Evolutionary conservation across 345 rosid genomes (phyloP).

Genomic region (Acer negundo): DNA sequence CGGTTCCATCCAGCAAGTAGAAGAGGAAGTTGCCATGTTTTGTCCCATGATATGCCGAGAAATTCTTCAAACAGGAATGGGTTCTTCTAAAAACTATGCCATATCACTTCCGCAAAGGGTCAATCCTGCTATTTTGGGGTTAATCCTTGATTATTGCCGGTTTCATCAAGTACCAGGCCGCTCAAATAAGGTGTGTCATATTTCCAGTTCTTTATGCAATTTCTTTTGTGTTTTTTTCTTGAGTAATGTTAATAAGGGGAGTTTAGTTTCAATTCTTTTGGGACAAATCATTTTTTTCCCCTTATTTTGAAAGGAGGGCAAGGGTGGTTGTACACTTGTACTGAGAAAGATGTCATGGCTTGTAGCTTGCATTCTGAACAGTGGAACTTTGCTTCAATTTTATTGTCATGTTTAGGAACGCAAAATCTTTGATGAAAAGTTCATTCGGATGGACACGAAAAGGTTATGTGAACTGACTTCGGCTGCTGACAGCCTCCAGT

Average conservation of each 20-base stretch:
- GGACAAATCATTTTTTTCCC: background rate
- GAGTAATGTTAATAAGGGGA: background rate
- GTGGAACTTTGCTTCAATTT: conserved; percentile 1
- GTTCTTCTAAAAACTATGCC: conserved; percentile 66
- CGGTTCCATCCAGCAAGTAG: conserved; percentile 76
- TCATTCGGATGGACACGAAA: conserved; percentile 65
- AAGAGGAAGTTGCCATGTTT: conserved; percentile 79
- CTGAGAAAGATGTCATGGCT: background rate
- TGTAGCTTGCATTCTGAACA: conserved; percentile 7
- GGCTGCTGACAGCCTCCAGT: conserved; percentile 74
- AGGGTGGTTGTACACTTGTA: background rate
- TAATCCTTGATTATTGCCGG: conserved; percentile 65
- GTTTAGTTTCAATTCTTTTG: background rate
- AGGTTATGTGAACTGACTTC: conserved; percentile 76
- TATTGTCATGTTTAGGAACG: conserved; percentile 47
- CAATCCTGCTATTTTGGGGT: conserved; percentile 55
- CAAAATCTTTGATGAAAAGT: conserved; percentile 64
- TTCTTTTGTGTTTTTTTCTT: conserved; percentile 2
- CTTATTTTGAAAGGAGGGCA: background rate
- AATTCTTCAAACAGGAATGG: conserved; percentile 57
- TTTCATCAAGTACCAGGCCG: conserved; percentile 67
- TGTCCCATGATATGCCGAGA: conserved; percentile 70
- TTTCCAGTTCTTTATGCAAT: background rate
- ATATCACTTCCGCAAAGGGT: conserved; percentile 67
- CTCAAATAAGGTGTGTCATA: conserved; percentile 57